Conservation (phyloP, 1,284 basidiomycete genomes). For the Mycena citricolor region DNA sequence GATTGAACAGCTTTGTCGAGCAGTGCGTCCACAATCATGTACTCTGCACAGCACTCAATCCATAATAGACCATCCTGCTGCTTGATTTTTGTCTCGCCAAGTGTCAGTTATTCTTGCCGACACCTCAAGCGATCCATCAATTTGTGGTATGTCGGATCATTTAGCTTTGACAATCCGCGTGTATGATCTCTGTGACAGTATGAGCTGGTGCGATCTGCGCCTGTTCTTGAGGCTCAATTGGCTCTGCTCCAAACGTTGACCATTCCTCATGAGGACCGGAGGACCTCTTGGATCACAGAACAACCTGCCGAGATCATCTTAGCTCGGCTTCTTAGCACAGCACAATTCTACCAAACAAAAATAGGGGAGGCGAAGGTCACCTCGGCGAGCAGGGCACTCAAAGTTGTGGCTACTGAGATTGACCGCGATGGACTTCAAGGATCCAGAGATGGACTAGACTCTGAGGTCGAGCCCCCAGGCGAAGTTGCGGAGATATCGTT, state of each 20-base stretch:
- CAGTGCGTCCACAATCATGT: slow-evolving; percentile 46
- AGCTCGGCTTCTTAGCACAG: slow-evolving; percentile 41
- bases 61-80: slow-evolving; percentile 47
- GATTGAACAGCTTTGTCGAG: slow-evolving; percentile 48
- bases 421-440: slow-evolving; percentile 57
- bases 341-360: slow-evolving; percentile 53
- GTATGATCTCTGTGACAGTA: slow-evolving; percentile 42
- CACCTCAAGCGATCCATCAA: slow-evolving; percentile 52
- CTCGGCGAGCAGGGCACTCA: slow-evolving; percentile 53
- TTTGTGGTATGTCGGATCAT: slow-evolving; percentile 49
- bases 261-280: slow-evolving; percentile 28
- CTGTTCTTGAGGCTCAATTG: slow-evolving; percentile 47
- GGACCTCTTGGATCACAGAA: slow-evolving; percentile 28
- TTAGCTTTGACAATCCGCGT: slow-evolving; percentile 3
- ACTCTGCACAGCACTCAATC: no score
- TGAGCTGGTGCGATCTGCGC: slow-evolving; percentile 57
- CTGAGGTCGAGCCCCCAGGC: slow-evolving; percentile 49
- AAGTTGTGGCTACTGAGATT: slow-evolving; percentile 52
- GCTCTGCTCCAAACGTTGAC: slow-evolving; percentile 42
- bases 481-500: slow-evolving; percentile 31
- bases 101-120: slow-evolving; percentile 51
- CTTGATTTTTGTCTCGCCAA: slow-evolving; percentile 50
- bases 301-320: slow-evolving; percentile 38
- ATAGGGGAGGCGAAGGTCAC: slow-evolving; percentile 42
- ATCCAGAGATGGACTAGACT: slow-evolving; percentile 33